A percentile compares a stretch with the other conserved stretches of the same genome.
These are phyloP conservation scores for Schizophyllum commune DNA, from an alignment of 1,284 basidiomycete species.

Conservation along the genomic window DNA sequence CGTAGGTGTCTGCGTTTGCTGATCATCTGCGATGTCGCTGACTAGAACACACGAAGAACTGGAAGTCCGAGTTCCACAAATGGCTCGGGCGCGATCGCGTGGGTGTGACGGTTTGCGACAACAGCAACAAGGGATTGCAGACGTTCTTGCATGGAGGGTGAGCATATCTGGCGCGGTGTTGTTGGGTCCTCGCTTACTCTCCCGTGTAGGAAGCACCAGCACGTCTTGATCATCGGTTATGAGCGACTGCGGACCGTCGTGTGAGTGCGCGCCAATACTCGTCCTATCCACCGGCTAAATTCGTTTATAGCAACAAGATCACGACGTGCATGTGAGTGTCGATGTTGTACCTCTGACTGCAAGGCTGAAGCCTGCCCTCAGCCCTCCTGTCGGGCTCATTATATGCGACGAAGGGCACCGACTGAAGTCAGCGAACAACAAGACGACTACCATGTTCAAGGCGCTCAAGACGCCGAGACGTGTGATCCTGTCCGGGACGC, in stretches of 20 bases:
- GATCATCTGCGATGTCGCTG: neutral
- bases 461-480: conserved; percentile 67
- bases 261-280: conserved; percentile 37
- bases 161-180: conserved; percentile 16
- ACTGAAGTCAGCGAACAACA: conserved; percentile 87
- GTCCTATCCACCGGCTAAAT: neutral
- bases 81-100: conserved; percentile 86
- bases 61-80: conserved; percentile 93
- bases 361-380: conserved; percentile 16
- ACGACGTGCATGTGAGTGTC: conserved; percentile 49
- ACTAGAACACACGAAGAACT: conserved; percentile 54
- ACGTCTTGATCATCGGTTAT: conserved; percentile 94
- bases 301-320: conserved; percentile 42
- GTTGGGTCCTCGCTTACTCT: conserved; percentile 1
- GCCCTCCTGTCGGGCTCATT: conserved; percentile 87
- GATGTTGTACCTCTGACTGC: neutral
- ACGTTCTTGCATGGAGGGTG: conserved; percentile 67
- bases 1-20: conserved; percentile 30
- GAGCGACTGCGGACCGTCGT: conserved; percentile 82
- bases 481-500: conserved; percentile 92
- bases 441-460: conserved; percentile 88
- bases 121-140: conserved; percentile 62
- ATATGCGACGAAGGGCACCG: conserved; percentile 97
- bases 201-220: conserved; percentile 53
- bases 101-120: conserved; percentile 76